Conservation (phyloP, 805 yeast genomes). For the Metschnikowia lachancei region DNA sequence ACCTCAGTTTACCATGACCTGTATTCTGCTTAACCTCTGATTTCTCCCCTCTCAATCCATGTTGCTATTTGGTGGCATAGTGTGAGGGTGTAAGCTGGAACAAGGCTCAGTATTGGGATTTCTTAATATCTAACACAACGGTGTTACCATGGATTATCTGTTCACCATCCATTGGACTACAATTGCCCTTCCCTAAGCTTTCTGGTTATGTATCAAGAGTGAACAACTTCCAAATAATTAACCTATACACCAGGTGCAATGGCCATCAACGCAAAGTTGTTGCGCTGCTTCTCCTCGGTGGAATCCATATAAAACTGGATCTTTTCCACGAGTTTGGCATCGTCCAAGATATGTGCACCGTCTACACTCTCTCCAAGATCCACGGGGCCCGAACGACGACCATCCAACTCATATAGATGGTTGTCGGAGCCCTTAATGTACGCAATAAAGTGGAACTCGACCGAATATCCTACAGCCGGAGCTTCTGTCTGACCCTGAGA, state of each 20-base stretch:
- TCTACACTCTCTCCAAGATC: conserved; percentile 49
- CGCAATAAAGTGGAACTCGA: conserved; percentile 73
- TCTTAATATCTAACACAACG: no score
- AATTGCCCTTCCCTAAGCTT: no score
- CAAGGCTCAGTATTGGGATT: no score
- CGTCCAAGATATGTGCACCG: conserved; percentile 50
- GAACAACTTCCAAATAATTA: no score
- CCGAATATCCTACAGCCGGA: conserved; percentile 52
- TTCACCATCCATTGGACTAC: no score
- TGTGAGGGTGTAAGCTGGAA: no score
- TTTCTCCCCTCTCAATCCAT: not conserved
- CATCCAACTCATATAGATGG: conserved; percentile 81
- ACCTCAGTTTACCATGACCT: not conserved
- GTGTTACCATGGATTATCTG: no score
- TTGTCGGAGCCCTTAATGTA: conserved; percentile 57
- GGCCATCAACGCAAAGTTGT: conserved; percentile 76
- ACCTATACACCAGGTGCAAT: conserved; percentile 48
- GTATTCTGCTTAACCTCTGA: no score
- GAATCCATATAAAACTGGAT: conserved; percentile 65
- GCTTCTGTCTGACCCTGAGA: conserved; percentile 64
- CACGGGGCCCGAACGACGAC: conserved; percentile 76
- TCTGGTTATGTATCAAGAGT: no score
- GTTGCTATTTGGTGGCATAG: no score
- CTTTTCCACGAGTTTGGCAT: conserved; percentile 47
- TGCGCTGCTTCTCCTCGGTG: conserved; percentile 56